Base-by-base conservation (phyloP, 768 basidiomycete species). In the Boletus coccyginus region DNA sequence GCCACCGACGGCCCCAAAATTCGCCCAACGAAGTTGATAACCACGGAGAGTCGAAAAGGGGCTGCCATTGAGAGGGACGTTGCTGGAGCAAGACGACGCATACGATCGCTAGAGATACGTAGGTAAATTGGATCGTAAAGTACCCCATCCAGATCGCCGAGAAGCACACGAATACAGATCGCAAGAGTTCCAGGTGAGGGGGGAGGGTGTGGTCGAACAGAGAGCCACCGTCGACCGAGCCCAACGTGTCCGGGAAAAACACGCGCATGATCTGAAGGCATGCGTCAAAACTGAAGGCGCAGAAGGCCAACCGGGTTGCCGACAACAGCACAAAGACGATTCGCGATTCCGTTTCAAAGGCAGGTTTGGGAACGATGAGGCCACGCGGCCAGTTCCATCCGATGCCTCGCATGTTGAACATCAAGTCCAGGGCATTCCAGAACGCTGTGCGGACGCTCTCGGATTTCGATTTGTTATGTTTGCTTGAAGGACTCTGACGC, bases 1-100 rank as follows among this genome's bases (percentile, higher is more conserved):
- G 87, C 87, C 87, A 89, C 27, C 82, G 73, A 55, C 61, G 67
- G 0, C 78, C 73, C 87, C 87, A 89, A 52, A 85, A 79, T 13
- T 86, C 79, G 42, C 72, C 73, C 36, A 89, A 65, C 3, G 85
- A 86, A 3, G 80, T 81, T 5, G 82, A 67, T 31, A 65, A 52
- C 80, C 81, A 88, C 1, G 87, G 87, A 8, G 70, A 43, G 50
- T 80, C 66, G 69, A 87, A 87, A 14, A 82, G 52, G 1, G 84
- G 86, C 0, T 86, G 87, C 84, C 85, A 88, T 46, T 82, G 74
- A 3, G 70, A 71, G 0, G 78, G 78, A 43, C 65, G 58, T 60
- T 85, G 82, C 16, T 69, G 60, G 42, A 86, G 74, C 27, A 83
- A 40, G 45, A 73, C 46, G 42, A 82, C 66, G 13, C 74, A 78